Conservation (phyloP, 805 yeast genomes). For the Wickerhamomyces subpelliculosus region DNA sequence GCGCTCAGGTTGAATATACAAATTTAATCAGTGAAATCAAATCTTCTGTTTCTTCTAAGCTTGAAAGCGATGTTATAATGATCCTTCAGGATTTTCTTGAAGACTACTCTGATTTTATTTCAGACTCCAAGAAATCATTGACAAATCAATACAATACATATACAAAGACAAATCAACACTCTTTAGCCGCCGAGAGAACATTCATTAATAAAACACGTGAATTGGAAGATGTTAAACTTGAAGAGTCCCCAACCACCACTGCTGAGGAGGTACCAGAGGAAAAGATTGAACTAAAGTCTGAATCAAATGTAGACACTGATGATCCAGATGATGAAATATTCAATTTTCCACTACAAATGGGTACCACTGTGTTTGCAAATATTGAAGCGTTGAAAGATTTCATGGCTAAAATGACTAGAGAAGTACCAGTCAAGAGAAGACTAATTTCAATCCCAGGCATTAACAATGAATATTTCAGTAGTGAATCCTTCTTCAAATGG, state of each 20-base stretch:
- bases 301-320: conserved; percentile 1
- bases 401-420: conserved; percentile 6
- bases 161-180: conserved; percentile 4
- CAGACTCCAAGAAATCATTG: conserved; percentile 5
- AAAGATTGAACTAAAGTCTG: neutral
- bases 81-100: conserved; percentile 17
- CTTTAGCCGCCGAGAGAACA: conserved; percentile 7
- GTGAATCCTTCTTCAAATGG: conserved; percentile 19
- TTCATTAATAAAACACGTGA: conserved; percentile 7
- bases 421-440: conserved; percentile 18
- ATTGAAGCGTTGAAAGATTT: conserved; percentile 11
- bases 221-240: conserved; percentile 8
- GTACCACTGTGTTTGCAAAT: conserved; percentile 7
- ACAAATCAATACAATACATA: conserved; percentile 8
- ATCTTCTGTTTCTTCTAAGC: conserved; percentile 3
- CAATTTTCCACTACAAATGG: conserved; percentile 19
- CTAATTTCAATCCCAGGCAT: conserved; percentile 24
- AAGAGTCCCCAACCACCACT: neutral
- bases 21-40: neutral
- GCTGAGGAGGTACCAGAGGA: neutral
- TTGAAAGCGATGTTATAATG: conserved; percentile 11
- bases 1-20: neutral
- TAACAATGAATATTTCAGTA: conserved; percentile 23
- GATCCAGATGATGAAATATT: conserved; percentile 14
- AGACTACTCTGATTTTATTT: conserved; percentile 12